These are phyloP conservation scores for Agarophyton chilense DNA, from an alignment of 23 red algal genomes.

Conservation along the genomic window DNA sequence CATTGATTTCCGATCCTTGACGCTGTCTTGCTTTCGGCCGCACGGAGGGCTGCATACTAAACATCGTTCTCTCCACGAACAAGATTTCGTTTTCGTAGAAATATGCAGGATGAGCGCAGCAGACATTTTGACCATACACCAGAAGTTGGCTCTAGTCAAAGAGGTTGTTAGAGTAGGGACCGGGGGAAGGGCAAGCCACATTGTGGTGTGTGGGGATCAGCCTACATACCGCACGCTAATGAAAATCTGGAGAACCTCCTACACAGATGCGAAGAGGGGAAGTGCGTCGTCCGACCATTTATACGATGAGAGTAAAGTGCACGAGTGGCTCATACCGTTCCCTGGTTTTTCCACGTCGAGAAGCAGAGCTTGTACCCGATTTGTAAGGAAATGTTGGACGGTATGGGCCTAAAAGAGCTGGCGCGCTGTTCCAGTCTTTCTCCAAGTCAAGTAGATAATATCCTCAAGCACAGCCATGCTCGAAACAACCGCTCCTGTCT, in stretches of 20 bases:
- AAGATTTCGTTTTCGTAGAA: constrained; percentile 7
- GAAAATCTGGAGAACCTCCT: constrained; percentile 15
- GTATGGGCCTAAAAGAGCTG: not conserved
- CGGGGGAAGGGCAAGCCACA: not conserved
- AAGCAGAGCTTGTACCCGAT: constrained; percentile 28
- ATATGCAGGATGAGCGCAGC: constrained; percentile 23
- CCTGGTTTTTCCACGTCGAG: constrained; percentile 30
- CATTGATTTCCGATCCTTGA: not conserved
- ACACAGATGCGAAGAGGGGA: not conserved
- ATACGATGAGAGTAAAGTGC: not conserved
- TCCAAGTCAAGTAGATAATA: constrained; percentile 15
- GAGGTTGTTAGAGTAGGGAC: not conserved
- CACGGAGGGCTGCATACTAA: not conserved
- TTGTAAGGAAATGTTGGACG: constrained; percentile 37
- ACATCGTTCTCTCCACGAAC: not conserved
- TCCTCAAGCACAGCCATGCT: constrained; percentile 24
- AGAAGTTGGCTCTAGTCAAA: not conserved
- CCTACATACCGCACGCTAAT: constrained; percentile 13
- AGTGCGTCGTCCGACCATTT: no score
- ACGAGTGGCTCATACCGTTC: constrained; percentile 37
- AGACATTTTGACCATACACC: constrained; percentile 21
- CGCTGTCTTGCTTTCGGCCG: constrained; percentile 24
- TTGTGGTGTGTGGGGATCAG: constrained; percentile 1
- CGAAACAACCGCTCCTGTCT: constrained; percentile 1
- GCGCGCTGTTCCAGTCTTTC: not conserved